Evolutionary conservation across 2,329 filamentous ascomycete genomes (phyloP).

Genomic region (Fusarium sacchari): DNA sequence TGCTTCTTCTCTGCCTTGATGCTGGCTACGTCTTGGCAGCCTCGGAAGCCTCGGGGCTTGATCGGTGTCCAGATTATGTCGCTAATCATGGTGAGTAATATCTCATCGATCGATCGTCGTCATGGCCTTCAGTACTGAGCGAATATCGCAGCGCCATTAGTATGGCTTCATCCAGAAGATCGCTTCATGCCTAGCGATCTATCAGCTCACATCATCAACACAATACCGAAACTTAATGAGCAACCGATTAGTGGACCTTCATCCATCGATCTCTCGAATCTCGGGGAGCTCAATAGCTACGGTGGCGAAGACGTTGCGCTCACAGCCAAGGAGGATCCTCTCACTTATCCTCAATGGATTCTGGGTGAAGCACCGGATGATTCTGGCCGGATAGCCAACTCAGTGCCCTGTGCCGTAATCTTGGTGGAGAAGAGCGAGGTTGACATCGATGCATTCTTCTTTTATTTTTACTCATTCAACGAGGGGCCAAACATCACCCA

Average conservation of each 20-base stretch:
- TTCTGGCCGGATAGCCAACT: constrained; percentile 33
- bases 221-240: constrained; percentile 38
- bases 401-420: constrained; percentile 46
- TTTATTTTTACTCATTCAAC: constrained; percentile 50
- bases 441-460: constrained; percentile 48
- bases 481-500: constrained; percentile 47
- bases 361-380: constrained; percentile 40
- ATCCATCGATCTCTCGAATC: constrained; percentile 42
- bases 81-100: constrained; percentile 43
- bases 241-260: constrained; percentile 34
- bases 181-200: constrained; percentile 46
- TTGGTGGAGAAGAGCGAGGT: constrained; percentile 42
- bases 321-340: constrained; percentile 44
- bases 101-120: neutral
- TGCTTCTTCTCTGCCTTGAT: constrained; percentile 11
- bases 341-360: constrained; percentile 43
- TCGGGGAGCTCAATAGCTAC: constrained; percentile 42
- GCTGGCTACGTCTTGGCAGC: constrained; percentile 10
- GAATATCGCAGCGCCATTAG: constrained; percentile 41
- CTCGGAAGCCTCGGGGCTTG: constrained; percentile 5
- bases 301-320: constrained; percentile 32
- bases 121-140: neutral
- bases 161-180: constrained; percentile 49
- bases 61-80: constrained; percentile 44
- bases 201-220: constrained; percentile 44